Base-by-base conservation (phyloP, 2,329 filamentous ascomycete species). In the Diaporthe sp. region DNA sequence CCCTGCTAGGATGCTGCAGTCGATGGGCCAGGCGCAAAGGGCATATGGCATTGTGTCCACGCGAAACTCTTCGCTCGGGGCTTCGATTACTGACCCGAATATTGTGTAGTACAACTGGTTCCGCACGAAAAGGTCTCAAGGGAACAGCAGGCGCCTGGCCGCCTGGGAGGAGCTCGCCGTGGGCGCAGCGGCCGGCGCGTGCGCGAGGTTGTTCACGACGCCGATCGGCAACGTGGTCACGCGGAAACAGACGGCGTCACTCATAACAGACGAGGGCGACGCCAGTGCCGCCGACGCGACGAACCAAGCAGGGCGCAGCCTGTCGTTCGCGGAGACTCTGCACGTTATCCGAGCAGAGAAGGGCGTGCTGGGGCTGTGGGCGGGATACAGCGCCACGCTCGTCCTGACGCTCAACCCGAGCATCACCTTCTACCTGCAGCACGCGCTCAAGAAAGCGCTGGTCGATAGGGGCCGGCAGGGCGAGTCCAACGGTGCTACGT, bases 341-440 rank as follows among this genome's bases (percentile, higher is more conserved):
- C 83, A 86, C 1, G 87, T 90, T 57, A 96, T 97, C 76, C 85
- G 87, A 55, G 81, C 86, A 2, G 93, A 96, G 81, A 94, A 93
- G 79, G 95, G 95, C 0, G 76, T 95, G 13, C 82, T 87, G 60
- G 95, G 95, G 3, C 93, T 98, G 80, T 98, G 95, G 96, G 93
- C 95, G 0, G 95, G 95, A 0, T 98, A 98, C 83, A 94, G 94
- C 28, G 95, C 95, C 2, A 93, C 90, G 31, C 83, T 98, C 75
- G 88, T 98, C 53, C 85, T 98, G 70, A 96, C 95, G 0, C 87
- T 98, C 39, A 98, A 98, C 80, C 95, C 96, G 1, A 93, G 93
- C 78, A 89, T 98, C 78, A 98, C 96, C 0, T 96, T 98, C 82
- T 92, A 96, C 79, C 86, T 98, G 42, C 94, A 97, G 81, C 92